These are phyloP conservation scores for Clonostachys rosea DNA, from an alignment of 2,329 filamentous ascomycete species.

Conservation along the genomic window DNA sequence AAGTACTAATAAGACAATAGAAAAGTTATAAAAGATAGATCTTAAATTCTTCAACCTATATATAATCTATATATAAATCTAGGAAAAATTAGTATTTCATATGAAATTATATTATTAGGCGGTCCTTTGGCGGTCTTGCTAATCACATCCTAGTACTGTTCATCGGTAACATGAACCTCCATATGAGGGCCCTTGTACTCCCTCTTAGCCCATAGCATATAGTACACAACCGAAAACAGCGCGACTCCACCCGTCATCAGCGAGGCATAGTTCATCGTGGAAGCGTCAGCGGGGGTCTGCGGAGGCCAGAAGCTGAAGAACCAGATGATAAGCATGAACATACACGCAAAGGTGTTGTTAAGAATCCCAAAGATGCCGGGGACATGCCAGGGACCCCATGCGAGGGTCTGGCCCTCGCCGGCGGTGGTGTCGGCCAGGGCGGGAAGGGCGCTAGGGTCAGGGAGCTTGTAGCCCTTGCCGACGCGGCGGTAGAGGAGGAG, in stretches of 20 bases:
- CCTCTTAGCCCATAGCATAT: conserved; percentile 30
- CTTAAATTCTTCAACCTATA: too few relatives aligned
- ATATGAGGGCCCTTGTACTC: conserved; percentile 39
- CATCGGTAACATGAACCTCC: conserved; percentile 6
- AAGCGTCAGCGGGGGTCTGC: conserved; percentile 15
- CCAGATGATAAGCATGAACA: conserved; percentile 47
- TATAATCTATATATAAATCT: too few relatives aligned
- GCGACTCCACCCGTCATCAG: conserved; percentile 34
- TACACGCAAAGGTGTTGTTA: conserved; percentile 49
- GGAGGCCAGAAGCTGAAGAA: conserved; percentile 53
- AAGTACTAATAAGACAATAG: too few relatives aligned
- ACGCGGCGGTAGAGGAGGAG: conserved; percentile 20
- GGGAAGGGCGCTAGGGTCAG: conserved; percentile 10
- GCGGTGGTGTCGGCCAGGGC: conserved; percentile 19
- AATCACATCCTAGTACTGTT: too few relatives aligned
- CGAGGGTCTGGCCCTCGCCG: conserved; percentile 11
- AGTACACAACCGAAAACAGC: conserved; percentile 41
- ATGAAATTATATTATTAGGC: too few relatives aligned
- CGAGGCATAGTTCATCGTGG: conserved; percentile 41
- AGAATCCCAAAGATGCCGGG: conserved; percentile 42
- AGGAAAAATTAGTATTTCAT: too few relatives aligned
- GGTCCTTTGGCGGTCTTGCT: too few relatives aligned
- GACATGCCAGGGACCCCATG: conserved; percentile 53
- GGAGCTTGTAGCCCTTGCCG: not conserved
- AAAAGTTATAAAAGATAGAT: too few relatives aligned